Evolutionary conservation across 139 green algal genomes (phyloP), one percentile per base, ranked within the genome.

Genomic region (Chlamydomonas sp.): DNA sequence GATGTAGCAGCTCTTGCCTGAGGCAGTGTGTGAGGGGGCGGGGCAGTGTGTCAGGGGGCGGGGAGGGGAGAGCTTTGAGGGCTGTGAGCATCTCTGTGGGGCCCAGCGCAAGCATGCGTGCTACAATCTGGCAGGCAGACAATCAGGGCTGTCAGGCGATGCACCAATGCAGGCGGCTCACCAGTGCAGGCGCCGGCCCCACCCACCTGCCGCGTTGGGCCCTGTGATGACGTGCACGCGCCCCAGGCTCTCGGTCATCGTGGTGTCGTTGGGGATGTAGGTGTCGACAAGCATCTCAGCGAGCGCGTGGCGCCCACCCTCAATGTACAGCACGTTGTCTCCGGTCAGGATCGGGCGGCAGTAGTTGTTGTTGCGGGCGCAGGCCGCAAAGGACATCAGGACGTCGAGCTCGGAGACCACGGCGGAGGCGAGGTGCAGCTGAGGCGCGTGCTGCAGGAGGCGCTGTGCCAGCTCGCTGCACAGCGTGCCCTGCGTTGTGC

Each of bases 181-280:
- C n/a, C n/a, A n/a, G n/a, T n/a, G n/a, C n/a, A n/a, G n/a, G n/a
- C n/a, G n/a, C n/a, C n/a, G n/a, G n/a, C n/a, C n/a, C n/a, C n/a
- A n/a, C n/a, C n/a, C n/a, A 76, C n/a, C n/a, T n/a, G n/a, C n/a
- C n/a, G n/a, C n/a, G n/a, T n/a, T n/a, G n/a, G n/a, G n/a, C n/a
- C 81, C 77, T 47, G 77, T 88, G 20, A 88, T 79, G 20, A 88
- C 39, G 36, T 84, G 75, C 49, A 87, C 73, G 1, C 79, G 61
- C 4, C 26, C 63, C n/a, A 30, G 28, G 5, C 30, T 38, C 22
- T 38, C 58, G 1, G n/a, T 31, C 78, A 95, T 87, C 72, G 35
- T 2, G 0, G 85, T 95, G 81, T 90, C 71, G 65, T 96, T 95
- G 57, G 88, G 86, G 2, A 96, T 90, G 79, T 86, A 96, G 0